A percentile compares a stretch with the other conserved stretches of the same genome.
These are phyloP conservation scores for Fagus sylvatica DNA, from an alignment of 306 rosid genomes.

Conservation along the genomic window DNA sequence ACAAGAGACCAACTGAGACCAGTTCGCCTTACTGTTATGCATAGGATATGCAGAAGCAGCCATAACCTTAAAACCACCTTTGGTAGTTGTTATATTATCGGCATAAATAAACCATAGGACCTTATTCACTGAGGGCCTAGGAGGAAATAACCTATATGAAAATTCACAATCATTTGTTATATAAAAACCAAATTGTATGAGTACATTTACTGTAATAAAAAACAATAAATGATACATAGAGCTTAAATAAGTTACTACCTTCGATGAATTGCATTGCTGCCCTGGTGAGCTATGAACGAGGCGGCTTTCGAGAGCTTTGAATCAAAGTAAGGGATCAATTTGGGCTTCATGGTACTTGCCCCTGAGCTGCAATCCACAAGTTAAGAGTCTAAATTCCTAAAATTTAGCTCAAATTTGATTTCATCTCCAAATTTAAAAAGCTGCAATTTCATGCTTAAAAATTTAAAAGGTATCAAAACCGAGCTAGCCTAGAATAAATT, in stretches of 20 bases:
- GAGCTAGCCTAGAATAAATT: too few relatives aligned
- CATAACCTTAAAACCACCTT: constrained; percentile 64
- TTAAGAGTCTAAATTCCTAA: background rate
- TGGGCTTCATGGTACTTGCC: constrained; percentile 55
- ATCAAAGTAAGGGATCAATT: constrained; percentile 67
- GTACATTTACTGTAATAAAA: background rate
- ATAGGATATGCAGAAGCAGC: constrained; percentile 66
- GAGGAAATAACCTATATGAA: constrained; percentile 50
- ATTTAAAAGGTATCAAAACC: too few relatives aligned
- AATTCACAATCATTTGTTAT: constrained; percentile 2
- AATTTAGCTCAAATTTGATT: too few relatives aligned
- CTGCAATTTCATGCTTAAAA: too few relatives aligned
- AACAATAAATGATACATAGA: background rate
- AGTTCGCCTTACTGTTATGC: constrained; percentile 39
- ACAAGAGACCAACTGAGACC: constrained; percentile 36
- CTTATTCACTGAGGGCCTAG: constrained; percentile 48
- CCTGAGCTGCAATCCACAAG: constrained; percentile 49
- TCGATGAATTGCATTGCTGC: constrained; percentile 40
- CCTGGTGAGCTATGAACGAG: constrained; percentile 46
- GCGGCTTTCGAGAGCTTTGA: constrained; percentile 55
- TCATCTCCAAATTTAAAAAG: too few relatives aligned
- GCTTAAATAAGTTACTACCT: constrained; percentile 46
- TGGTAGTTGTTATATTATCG: constrained; percentile 48
- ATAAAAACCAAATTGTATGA: background rate
- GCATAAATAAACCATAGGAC: constrained; percentile 55